Base-by-base conservation (phyloP, 371 early-diverging fungal species). In the Lichtheimia ramosa region DNA sequence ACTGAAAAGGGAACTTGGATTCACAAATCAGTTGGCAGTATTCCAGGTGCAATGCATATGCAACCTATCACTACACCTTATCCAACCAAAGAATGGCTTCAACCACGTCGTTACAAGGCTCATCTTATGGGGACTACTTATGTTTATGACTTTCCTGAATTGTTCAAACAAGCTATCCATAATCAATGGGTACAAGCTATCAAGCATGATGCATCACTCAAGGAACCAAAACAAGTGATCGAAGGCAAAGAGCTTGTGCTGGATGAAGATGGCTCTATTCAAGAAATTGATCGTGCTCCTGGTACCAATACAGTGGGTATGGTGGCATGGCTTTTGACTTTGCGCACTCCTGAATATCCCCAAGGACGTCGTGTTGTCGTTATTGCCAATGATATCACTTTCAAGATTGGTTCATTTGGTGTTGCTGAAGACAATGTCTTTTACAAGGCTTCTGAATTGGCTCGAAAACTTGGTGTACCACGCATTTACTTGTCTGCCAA, bases 331-430 rank as follows among this genome's bases (percentile, higher is more conserved):
- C 77, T 92, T 56, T 80, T 95, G 68, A 89, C 89, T 18, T 64
- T 96, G 61, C 88, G 83, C 63, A 96, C 99, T 4, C 99, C 99
- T 53, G 97, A 97, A 73, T 92, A 90, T 71, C 97, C 98, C 40
- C 69, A 73, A n/a, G 97, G 98, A 52, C 89, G 98, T 39, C 76
- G 83, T 54, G 82, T 95, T 48, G 89, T 98, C 51, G 94, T 97
- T 27, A 91, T 99, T 71, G 96, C 97, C 64, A 99, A 99, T 82
- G 99, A 99, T 72, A 98, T 98, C 65, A 97, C 97, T 3, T 92
- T 83, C 81, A 89, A 94, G 77, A 95, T 93, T 68, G 99, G 99
- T 48, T 96, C 99, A 16, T 99, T 99, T 70, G 98, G 99, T 55
- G 90, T 95, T 3, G 84, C 83, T 48, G 99, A 99, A 75, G 98